A percentile compares a stretch with the other conserved stretches of the same genome.
These are phyloP conservation scores for Thermothielavioides terrestris DNA, from an alignment of 495 filamentous ascomycete species.

Conservation along the genomic window DNA sequence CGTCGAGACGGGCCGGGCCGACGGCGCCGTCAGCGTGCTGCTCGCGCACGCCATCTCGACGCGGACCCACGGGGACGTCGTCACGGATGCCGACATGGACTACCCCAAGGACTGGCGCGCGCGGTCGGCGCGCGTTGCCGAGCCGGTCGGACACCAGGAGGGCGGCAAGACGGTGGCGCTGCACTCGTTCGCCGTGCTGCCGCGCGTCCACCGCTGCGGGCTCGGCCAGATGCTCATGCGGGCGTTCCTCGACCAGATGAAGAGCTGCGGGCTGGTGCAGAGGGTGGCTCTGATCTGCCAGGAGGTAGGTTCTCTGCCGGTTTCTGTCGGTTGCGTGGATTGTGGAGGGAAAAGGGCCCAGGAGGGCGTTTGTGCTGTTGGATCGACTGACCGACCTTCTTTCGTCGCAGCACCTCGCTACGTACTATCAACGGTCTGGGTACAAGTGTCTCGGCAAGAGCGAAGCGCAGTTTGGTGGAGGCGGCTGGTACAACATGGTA, in stretches of 20 bases:
- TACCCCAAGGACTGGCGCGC: constrained; percentile 56
- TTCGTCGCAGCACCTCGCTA: constrained; percentile 49
- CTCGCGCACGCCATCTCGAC: constrained; percentile 77
- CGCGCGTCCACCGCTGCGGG: constrained; percentile 62
- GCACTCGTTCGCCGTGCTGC: constrained; percentile 74
- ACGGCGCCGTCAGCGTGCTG: constrained; percentile 52
- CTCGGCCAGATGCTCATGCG: constrained; percentile 69
- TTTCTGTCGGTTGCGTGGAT: neutral
- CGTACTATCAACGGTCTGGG: constrained; percentile 69
- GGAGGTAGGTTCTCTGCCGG: constrained; percentile 39
- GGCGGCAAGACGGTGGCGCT: constrained; percentile 64
- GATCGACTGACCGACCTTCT: neutral
- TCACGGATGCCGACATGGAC: constrained; percentile 73
- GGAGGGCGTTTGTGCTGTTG: too few relatives aligned
- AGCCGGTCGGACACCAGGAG: constrained; percentile 53
- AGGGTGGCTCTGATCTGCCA: constrained; percentile 71
- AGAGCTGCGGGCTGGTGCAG: constrained; percentile 55
- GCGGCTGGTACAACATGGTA: constrained; percentile 75
- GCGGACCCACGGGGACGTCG: constrained; percentile 46
- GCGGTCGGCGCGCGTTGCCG: constrained; percentile 17
- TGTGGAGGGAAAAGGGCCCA: neutral
- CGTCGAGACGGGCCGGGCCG: constrained; percentile 39
- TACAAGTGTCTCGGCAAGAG: constrained; percentile 64
- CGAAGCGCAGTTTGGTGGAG: constrained; percentile 57
- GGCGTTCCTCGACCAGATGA: constrained; percentile 61